Evolutionary conservation across 257 asterid genomes (phyloP).

Genomic region (Solanum piurae): DNA sequence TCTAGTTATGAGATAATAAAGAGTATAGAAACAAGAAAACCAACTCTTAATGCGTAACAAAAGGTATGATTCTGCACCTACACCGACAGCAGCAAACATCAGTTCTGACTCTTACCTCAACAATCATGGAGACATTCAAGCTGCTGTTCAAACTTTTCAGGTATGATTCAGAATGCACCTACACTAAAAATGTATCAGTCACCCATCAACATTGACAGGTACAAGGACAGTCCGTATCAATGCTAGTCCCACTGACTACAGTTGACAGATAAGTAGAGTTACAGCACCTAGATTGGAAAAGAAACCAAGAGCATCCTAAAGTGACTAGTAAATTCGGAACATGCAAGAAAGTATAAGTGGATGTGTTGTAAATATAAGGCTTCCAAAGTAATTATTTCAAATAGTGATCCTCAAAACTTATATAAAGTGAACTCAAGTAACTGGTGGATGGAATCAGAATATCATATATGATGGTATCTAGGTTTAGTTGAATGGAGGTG

Average conservation of each 20-base stretch:
- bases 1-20: constrained; percentile 6
- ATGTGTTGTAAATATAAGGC: not conserved
- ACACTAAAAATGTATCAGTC: not conserved
- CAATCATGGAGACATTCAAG: constrained; percentile 51
- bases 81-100: not conserved
- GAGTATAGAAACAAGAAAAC: not conserved
- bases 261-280: not conserved
- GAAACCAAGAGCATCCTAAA: not conserved
- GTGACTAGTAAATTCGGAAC: not conserved
- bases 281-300: not conserved
- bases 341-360: not conserved
- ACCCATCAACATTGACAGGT: not conserved
- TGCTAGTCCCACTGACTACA: not conserved
- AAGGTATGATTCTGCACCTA: constrained; percentile 53
- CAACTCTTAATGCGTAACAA: not conserved
- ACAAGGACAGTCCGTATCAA: not conserved
- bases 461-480: not conserved
- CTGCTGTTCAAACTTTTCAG: constrained; percentile 71
- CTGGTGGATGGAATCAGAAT: not conserved
- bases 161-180: constrained; percentile 87
- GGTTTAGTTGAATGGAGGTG: not conserved
- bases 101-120: constrained; percentile 47
- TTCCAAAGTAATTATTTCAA: not conserved
- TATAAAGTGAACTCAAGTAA: not conserved
- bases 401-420: not conserved